Evolutionary conservation across 2,329 filamentous ascomycete genomes (phyloP).

Genomic region (Ceratocystis harringtonii): DNA sequence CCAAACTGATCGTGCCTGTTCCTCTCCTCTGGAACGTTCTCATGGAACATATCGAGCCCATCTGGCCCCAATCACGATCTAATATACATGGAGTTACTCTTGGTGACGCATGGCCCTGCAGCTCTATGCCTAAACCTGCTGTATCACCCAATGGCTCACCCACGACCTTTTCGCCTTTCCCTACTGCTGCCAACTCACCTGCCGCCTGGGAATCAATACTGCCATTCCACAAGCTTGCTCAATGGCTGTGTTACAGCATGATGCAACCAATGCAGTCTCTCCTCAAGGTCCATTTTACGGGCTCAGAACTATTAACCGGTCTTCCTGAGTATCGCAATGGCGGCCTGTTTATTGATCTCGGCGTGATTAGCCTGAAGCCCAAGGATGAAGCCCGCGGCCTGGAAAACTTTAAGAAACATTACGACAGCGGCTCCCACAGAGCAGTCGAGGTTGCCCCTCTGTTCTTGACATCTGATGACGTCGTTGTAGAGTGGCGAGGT

Average conservation of each 20-base stretch:
- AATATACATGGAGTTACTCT: conserved; percentile 74
- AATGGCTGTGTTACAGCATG: conserved; percentile 88
- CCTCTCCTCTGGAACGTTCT: conserved; percentile 83
- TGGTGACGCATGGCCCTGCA: conserved; percentile 89
- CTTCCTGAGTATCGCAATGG: conserved; percentile 88
- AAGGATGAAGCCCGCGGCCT: conserved; percentile 57
- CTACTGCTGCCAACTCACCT: conserved; percentile 26
- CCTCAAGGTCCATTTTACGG: conserved; percentile 66
- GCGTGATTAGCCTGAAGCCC: conserved; percentile 60
- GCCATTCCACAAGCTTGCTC: conserved; percentile 86
- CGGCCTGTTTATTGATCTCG: conserved; percentile 72
- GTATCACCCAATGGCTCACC: conserved; percentile 32
- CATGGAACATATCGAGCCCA: conserved; percentile 69
- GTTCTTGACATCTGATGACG: conserved; percentile 45
- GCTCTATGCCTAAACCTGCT: conserved; percentile 50
- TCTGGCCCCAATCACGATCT: conserved; percentile 81
- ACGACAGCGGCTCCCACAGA: conserved; percentile 53
- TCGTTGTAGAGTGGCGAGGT: conserved; percentile 51
- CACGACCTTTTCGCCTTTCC: conserved; percentile 33
- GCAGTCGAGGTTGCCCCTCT: conserved; percentile 40
- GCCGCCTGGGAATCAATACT: conserved; percentile 64
- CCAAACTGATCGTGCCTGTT: conserved; percentile 71
- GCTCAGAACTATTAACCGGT: conserved; percentile 68
- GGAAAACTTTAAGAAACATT: conserved; percentile 47
- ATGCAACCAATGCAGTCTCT: conserved; percentile 81